Evolutionary conservation across 352 stramenopile species (phyloP), one percentile per base, ranked within the genome.

Genomic region (Paralagenidium karlingii): DNA sequence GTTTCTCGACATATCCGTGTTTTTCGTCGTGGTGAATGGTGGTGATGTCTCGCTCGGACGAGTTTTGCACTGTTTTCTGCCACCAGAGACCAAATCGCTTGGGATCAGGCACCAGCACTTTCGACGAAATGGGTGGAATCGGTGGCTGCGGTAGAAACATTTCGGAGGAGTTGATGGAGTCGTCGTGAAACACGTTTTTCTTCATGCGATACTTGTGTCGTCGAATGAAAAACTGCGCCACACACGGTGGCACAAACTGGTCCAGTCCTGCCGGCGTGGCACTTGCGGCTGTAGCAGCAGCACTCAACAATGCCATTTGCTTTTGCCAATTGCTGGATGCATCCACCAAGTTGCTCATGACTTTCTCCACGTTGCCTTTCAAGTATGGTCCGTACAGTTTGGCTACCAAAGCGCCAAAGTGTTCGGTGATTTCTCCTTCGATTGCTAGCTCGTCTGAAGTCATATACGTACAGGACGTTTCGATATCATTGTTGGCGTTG

Each of bases 81-180:
- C 67, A 82, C 68, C 73, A 86, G 2, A 86, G 38, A 1, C 73
- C 73, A 3, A 82, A 43, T 8, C 63, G 29, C 13, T 45, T 49
- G 8, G 55, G 34, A 45, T 86, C 68, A 4, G 69, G 66, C 5
- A 86, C 68, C 6, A 86, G 30, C 3, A 16, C 30, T 36, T 20
- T 20, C 22, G 7, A 7, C 3, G 30, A 65, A 3, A 60, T 39
- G 15, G 56, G 47, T 22, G 80, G 68, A 2, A 58, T 64, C 5
- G 54, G 22, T 20, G 53, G 42, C 15, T 41, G 46, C 10, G 50
- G 40, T 9, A 65, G 70, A 9, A 82, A 31, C 24, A 63, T 34
- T 0, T 61, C 53, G 24, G 54, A 53, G 16, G 58, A 51, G 19
- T 82, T 20, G 30, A 22, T 22, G 22, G 22, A 8, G 30, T 3